Evolutionary conservation across 164 flowering plant genomes (phyloP).

Genomic region (Dillenia turbinata): DNA sequence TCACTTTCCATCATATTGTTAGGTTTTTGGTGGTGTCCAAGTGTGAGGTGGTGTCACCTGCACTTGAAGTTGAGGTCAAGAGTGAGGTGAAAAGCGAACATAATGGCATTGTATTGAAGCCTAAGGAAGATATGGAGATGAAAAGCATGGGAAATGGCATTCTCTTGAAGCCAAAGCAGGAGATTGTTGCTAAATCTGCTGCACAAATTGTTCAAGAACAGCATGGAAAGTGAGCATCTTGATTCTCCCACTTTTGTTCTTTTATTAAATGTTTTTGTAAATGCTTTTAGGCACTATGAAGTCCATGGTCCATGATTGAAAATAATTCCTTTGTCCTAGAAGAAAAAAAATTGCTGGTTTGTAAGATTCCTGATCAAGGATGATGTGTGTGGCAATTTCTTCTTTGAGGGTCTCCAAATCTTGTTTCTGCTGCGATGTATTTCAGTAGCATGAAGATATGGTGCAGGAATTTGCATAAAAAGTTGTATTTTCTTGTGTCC

Average conservation of each 20-base stretch:
- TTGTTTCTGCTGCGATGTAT: too few species aligned
- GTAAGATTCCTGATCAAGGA: too few species aligned
- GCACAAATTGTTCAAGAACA: constrained; percentile 84
- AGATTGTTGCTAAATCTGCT: constrained; percentile 69
- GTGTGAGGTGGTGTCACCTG: constrained; percentile 77
- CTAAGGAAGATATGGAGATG: constrained; percentile 18
- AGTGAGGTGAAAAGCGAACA: constrained; percentile 34
- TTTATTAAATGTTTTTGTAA: background rate
- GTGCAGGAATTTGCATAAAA: too few species aligned
- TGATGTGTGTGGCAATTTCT: too few species aligned
- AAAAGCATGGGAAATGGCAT: constrained; percentile 39
- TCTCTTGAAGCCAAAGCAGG: constrained; percentile 76
- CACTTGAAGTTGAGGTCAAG: constrained; percentile 65
- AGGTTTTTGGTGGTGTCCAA: constrained; percentile 61
- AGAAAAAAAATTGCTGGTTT: too few species aligned
- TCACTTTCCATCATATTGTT: background rate
- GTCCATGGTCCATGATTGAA: too few species aligned
- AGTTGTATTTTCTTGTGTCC: too few species aligned
- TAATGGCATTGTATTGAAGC: constrained; percentile 24
- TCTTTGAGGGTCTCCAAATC: too few species aligned
- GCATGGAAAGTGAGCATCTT: constrained; percentile 59
- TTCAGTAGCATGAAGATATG: too few species aligned
- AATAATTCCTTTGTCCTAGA: too few species aligned
- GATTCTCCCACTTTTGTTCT: background rate
- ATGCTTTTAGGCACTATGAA: too few species aligned